Conservation (phyloP, 805 yeast genomes). For the Candida adriatica region DNA sequence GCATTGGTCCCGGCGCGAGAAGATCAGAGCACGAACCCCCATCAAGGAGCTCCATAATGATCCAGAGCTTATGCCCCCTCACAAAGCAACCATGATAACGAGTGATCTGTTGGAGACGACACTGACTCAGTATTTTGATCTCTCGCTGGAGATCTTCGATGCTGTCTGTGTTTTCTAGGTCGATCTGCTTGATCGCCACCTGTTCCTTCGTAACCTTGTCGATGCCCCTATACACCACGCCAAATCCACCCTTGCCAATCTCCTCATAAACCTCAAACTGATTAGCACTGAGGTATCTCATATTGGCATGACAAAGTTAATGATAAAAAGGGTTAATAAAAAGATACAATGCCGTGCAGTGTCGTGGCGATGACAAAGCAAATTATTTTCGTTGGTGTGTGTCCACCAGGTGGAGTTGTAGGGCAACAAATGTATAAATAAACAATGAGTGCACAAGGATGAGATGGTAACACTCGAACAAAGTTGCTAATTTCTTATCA, state of each 20-base stretch:
- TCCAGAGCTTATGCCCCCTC: slow-evolving; percentile 85
- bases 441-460: too few species aligned
- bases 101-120: slow-evolving; percentile 78
- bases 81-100: slow-evolving; percentile 84
- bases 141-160: slow-evolving; percentile 92
- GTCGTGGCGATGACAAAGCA: neutral
- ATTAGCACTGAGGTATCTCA: slow-evolving; percentile 24
- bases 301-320: slow-evolving; percentile 6
- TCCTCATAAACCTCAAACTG: slow-evolving; percentile 56
- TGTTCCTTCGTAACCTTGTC: slow-evolving; percentile 63
- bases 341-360: neutral
- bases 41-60: slow-evolving; percentile 93
- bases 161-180: slow-evolving; percentile 85
- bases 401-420: neutral
- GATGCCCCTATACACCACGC: slow-evolving; percentile 87
- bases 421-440: too few species aligned
- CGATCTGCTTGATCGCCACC: slow-evolving; percentile 89
- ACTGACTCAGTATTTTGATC: slow-evolving; percentile 73
- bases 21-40: slow-evolving; percentile 84
- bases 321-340: neutral
- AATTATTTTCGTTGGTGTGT: neutral
- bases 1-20: slow-evolving; percentile 80
- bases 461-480: too few species aligned
- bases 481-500: too few species aligned
- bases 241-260: slow-evolving; percentile 94